phyloP scores from a whole-genome alignment of 106 monocot species.

The Amphibolis antarctica region DNA sequence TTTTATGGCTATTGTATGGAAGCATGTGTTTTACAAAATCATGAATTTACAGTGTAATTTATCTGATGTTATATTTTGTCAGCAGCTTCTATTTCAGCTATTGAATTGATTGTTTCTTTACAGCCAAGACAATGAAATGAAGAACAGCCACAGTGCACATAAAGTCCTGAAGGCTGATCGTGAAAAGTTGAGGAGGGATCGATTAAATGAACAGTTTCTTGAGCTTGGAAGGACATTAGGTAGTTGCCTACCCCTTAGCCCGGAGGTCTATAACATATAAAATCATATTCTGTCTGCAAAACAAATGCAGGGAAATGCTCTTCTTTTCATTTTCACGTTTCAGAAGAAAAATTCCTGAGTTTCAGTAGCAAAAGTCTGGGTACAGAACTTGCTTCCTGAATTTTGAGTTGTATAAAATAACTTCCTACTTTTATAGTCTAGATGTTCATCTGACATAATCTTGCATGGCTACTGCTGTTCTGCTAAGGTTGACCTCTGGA shows the following conservation, averaged over 20 bases:
- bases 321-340: too few species aligned
- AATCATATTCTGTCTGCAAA: neutral
- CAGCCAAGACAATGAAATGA: constrained; percentile 39
- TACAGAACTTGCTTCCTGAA: too few species aligned
- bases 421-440: too few species aligned
- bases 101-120: constrained; percentile 12
- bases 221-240: constrained; percentile 78
- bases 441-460: too few species aligned
- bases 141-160: constrained; percentile 28
- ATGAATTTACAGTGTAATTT: neutral
- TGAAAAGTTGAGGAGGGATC: constrained; percentile 88
- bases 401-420: too few species aligned
- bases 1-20: too few species aligned
- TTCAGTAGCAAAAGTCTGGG: too few species aligned
- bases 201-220: constrained; percentile 77
- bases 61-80: constrained; percentile 1
- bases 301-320: neutral
- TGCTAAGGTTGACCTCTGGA: too few species aligned
- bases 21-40: too few species aligned
- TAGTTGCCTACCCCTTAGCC: constrained; percentile 13
- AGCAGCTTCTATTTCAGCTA: neutral
- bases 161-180: constrained; percentile 95
- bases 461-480: too few species aligned
- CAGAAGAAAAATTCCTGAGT: too few species aligned
- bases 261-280: neutral